These are phyloP conservation scores for Lipomyces japonicus DNA, from an alignment of 805 yeast genomes.

Conservation along the genomic window DNA sequence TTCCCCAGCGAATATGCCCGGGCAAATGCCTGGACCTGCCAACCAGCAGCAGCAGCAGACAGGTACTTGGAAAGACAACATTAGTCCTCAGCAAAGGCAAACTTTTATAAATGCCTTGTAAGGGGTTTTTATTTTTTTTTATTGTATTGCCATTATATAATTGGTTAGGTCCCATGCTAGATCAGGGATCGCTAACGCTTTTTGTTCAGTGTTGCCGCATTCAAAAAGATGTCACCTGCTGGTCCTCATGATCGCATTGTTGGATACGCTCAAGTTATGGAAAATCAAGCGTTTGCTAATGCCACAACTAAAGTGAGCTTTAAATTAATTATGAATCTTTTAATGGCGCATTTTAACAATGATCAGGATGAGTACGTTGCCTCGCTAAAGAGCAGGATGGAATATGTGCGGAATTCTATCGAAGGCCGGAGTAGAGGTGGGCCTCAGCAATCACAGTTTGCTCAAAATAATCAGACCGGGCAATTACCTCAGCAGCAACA, in stretches of 20 bases:
- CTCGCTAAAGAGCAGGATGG: slow-evolving; percentile 17
- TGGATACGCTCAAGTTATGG: slow-evolving; percentile 19
- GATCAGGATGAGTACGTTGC: slow-evolving; percentile 23
- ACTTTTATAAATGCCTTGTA: slow-evolving; percentile 16
- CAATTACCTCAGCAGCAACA: slow-evolving; percentile 10
- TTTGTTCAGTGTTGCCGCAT: slow-evolving; percentile 9
- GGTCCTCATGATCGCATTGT: slow-evolving; percentile 21
- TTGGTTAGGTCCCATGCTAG: background rate
- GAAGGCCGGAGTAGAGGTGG: background rate
- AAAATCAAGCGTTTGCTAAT: slow-evolving; percentile 22
- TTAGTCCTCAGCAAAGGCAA: slow-evolving; percentile 13
- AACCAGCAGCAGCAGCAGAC: slow-evolving; percentile 7
- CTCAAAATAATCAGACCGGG: too few species aligned
- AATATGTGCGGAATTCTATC: slow-evolving; percentile 22
- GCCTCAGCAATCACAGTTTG: background rate
- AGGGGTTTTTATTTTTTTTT: background rate
- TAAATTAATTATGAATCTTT: too few species aligned
- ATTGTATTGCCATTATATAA: background rate
- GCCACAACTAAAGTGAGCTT: slow-evolving; percentile 20
- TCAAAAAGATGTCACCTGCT: slow-evolving; percentile 17
- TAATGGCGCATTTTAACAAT: too few species aligned
- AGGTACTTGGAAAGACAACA: slow-evolving; percentile 21
- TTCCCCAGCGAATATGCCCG: background rate
- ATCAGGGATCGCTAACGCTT: background rate
- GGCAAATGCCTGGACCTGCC: background rate